phyloP scores from a whole-genome alignment of 2,329 filamentous ascomycete species.

The Alternaria novae-zelandiae region DNA sequence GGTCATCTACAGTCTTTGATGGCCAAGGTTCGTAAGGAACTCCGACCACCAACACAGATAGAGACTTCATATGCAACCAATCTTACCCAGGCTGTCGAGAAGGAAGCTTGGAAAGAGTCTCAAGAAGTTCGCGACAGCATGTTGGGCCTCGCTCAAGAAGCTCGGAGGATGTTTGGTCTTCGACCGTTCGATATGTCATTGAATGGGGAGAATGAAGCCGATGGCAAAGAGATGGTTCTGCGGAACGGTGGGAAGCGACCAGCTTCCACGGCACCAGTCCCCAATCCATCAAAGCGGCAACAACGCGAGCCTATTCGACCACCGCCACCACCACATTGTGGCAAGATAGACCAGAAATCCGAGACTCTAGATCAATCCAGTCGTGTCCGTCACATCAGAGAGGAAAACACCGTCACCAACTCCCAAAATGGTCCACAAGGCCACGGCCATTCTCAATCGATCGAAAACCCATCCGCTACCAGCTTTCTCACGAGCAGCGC shows the following conservation, averaged over 20 bases:
- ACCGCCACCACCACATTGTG: too few relatives aligned
- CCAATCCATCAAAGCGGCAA: background rate
- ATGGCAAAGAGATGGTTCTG: background rate
- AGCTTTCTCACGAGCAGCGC: background rate
- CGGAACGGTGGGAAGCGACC: background rate
- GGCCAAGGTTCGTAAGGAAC: background rate
- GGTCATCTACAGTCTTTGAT: background rate
- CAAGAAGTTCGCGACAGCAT: background rate
- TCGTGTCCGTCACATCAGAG: background rate
- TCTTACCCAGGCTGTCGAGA: background rate
- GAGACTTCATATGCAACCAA: background rate
- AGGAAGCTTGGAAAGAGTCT: background rate
- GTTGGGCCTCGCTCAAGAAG: background rate
- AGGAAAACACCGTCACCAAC: background rate
- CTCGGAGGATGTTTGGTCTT: background rate
- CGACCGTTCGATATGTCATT: background rate
- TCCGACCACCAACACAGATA: background rate
- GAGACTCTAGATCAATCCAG: background rate
- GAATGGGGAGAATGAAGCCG: background rate
- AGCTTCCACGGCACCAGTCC: background rate
- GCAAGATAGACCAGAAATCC: background rate
- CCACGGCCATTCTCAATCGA: background rate
- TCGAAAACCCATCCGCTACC: background rate
- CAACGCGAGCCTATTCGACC: background rate
- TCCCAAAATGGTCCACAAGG: background rate